These are phyloP conservation scores for Symbiodinium natans DNA, from an alignment of 73 alveolate species.

Conservation along the genomic window DNA sequence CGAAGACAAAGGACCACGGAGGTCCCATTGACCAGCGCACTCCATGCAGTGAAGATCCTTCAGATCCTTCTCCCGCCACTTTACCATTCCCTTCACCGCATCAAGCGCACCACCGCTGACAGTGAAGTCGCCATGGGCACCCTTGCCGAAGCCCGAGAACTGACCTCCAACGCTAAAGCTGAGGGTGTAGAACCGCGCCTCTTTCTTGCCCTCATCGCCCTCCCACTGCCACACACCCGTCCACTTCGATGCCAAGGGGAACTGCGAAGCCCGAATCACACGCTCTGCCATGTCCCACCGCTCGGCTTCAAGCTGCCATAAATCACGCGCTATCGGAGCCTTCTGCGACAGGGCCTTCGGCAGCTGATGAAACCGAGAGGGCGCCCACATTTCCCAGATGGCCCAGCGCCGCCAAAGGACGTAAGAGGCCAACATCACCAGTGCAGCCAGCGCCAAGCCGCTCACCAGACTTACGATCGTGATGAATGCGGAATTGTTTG, in stretches of 20 bases:
- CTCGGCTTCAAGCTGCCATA: not conserved
- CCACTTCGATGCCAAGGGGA: not conserved
- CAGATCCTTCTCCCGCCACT: not conserved
- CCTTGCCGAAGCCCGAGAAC: not conserved
- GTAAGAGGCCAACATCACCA: not conserved
- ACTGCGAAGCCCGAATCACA: not conserved
- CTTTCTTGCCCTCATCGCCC: not conserved
- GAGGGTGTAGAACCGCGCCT: not conserved
- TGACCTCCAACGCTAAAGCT: not conserved
- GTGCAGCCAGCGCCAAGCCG: not conserved
- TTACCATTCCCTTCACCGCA: not conserved
- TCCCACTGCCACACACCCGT: not conserved
- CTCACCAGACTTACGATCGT: not conserved
- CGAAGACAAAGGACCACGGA: not conserved
- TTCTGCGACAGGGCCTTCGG: not conserved
- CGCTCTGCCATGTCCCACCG: not conserved
- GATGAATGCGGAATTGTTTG: not conserved
- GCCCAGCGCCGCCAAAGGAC: not conserved
- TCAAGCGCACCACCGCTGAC: not conserved
- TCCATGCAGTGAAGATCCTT: not conserved
- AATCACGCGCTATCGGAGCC: not conserved
- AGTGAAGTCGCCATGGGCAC: not conserved
- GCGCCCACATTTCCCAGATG: too few relatives aligned
- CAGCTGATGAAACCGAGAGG: not conserved
- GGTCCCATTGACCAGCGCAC: constrained; percentile 12